phyloP scores from a whole-genome alignment of 805 yeast species.

The Cyberlindnera veronae region DNA sequence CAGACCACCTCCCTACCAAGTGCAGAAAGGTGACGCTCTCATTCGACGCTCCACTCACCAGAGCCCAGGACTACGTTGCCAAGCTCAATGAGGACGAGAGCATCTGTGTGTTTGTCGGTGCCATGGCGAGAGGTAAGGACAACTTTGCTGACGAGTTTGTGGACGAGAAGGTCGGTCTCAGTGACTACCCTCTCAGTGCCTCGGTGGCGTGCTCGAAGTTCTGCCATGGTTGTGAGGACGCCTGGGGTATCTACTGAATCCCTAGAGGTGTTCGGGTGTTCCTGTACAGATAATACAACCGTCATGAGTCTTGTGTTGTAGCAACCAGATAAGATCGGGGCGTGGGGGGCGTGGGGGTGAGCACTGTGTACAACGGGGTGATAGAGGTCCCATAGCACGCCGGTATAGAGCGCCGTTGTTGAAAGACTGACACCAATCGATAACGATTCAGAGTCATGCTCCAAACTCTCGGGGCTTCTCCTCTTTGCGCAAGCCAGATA shows the following conservation, averaged over 20 bases:
- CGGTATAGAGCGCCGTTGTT: too few relatives aligned
- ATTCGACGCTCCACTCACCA: conserved; percentile 82
- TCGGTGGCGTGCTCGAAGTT: conserved; percentile 97
- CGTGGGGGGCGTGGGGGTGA: not conserved
- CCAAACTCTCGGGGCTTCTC: not conserved
- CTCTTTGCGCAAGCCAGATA: not conserved
- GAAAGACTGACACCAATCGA: too few relatives aligned
- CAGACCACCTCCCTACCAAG: conserved; percentile 94
- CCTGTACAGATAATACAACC: too few relatives aligned
- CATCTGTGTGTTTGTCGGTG: conserved; percentile 97
- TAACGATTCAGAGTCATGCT: too few relatives aligned
- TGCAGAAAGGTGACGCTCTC: conserved; percentile 92
- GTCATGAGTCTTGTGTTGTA: too few relatives aligned
- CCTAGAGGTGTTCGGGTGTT: too few relatives aligned
- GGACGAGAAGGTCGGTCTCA: conserved; percentile 93
- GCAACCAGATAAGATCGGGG: too few relatives aligned
- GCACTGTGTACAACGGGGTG: not conserved
- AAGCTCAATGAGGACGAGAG: conserved; percentile 86
- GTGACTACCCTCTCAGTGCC: conserved; percentile 93
- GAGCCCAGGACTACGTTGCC: conserved; percentile 82
- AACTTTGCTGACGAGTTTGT: conserved; percentile 96
- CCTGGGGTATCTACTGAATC: conserved; percentile 71
- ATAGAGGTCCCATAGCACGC: too few relatives aligned
- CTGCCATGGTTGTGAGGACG: conserved; percentile 98
- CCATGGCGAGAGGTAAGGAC: conserved; percentile 98